phyloP scores from a whole-genome alignment of 2,329 filamentous ascomycete genomes.

The Monosporascus sp. region DNA sequence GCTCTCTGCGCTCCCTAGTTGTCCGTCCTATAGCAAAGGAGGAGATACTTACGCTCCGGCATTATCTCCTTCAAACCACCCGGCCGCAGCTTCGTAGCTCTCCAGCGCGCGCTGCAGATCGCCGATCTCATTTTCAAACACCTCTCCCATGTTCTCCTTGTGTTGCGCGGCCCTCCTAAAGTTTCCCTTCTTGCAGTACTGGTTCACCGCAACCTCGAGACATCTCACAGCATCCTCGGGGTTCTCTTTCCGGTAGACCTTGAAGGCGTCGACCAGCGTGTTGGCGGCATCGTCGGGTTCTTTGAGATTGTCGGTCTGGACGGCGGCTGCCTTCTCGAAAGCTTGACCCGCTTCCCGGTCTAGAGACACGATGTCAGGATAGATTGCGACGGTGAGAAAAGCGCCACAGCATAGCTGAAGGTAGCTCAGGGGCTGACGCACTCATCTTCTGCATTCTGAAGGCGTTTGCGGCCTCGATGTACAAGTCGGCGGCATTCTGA shows the following conservation, averaged over 20 bases:
- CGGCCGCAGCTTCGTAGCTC: conserved; percentile 78
- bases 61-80: conserved; percentile 86
- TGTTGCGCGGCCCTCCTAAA: conserved; percentile 86
- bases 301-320: conserved; percentile 76
- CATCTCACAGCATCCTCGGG: conserved; percentile 79
- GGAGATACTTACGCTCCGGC: conserved; percentile 63
- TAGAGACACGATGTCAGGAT: conserved; percentile 28
- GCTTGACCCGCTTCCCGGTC: conserved; percentile 81
- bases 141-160: conserved; percentile 81
- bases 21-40: not conserved
- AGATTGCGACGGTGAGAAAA: not conserved
- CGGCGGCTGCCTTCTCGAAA: conserved; percentile 79
- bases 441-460: conserved; percentile 84
- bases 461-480: conserved; percentile 83
- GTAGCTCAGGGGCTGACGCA: conserved; percentile 34
- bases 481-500: conserved; percentile 82
- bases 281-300: conserved; percentile 92
- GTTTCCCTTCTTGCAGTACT: conserved; percentile 87
- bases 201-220: conserved; percentile 72
- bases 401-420: not conserved
- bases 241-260: conserved; percentile 83
- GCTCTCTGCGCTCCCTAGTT: not conserved
- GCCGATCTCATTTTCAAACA: conserved; percentile 77
- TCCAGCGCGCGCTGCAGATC: conserved; percentile 76
- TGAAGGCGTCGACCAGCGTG: conserved; percentile 84